Conservation (phyloP, 2,329 filamentous ascomycete species). For the Chrysoporthe austroafricana region DNA sequence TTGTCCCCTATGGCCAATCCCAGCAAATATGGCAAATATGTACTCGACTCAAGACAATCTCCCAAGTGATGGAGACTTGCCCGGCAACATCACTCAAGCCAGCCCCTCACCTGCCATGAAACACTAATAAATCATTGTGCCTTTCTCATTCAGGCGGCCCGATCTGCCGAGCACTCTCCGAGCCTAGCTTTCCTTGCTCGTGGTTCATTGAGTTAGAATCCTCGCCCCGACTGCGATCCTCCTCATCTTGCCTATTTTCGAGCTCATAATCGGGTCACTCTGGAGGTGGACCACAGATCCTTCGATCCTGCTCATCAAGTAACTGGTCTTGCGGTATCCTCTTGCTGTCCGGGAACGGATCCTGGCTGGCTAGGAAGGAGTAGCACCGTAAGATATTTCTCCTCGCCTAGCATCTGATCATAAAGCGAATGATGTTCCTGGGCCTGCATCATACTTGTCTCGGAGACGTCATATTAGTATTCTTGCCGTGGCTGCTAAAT, state of each 20-base stretch:
- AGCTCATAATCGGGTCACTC: not conserved
- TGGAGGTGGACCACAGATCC: not conserved
- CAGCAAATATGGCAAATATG: no score
- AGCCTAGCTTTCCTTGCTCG: not conserved
- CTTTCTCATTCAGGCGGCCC: no score
- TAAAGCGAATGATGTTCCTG: not conserved
- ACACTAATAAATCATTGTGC: no score
- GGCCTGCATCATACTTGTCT: not conserved
- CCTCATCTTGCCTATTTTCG: not conserved
- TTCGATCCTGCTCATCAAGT: not conserved
- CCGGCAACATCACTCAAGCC: no score
- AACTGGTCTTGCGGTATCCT: not conserved
- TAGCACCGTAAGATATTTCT: not conserved
- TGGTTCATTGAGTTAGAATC: not conserved
- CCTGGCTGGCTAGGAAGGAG: not conserved
- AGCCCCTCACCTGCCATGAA: no score
- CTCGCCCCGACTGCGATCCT: not conserved
- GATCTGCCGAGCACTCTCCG: no score
- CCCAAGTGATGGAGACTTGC: no score
- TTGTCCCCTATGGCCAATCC: no score
- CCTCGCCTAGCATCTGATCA: not conserved
- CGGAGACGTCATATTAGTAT: not conserved
- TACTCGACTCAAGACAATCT: no score
- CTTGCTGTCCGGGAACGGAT: not conserved
- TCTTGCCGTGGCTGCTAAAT: not conserved